A percentile compares a stretch with the other conserved stretches of the same genome.
These are phyloP conservation scores for Fraxinus excelsior DNA, from an alignment of 257 asterid species.

Conservation along the genomic window DNA sequence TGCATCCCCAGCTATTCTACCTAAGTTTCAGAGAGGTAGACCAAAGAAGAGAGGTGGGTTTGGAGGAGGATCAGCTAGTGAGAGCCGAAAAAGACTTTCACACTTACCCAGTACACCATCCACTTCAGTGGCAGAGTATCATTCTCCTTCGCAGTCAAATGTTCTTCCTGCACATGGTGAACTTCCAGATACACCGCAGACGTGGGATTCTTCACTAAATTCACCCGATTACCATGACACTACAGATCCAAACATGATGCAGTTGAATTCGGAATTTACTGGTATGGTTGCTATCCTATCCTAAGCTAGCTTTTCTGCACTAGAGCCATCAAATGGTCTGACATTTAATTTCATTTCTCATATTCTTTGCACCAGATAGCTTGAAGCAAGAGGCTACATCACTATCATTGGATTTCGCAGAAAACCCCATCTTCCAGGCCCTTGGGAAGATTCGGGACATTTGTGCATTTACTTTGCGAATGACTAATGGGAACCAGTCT, in stretches of 20 bases:
- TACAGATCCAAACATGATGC: slow-evolving; percentile 40
- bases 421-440: slow-evolving; percentile 46
- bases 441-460: slow-evolving; percentile 57
- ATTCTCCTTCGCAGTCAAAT: slow-evolving; percentile 40
- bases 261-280: slow-evolving; percentile 46
- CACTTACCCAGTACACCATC: slow-evolving; percentile 36
- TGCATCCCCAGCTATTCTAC: slow-evolving; percentile 36
- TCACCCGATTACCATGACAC: slow-evolving; percentile 40
- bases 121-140: slow-evolving; percentile 33
- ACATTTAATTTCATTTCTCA: background rate
- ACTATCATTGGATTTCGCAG: slow-evolving; percentile 36
- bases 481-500: slow-evolving; percentile 40
- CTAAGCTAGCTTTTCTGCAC: slow-evolving; percentile 1
- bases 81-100: slow-evolving; percentile 43
- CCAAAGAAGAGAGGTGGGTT: slow-evolving; percentile 67
- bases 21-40: slow-evolving; percentile 66
- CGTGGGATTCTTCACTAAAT: slow-evolving; percentile 54
- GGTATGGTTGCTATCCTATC: slow-evolving; percentile 26
- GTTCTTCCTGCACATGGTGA: slow-evolving; percentile 30
- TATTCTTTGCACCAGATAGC: slow-evolving; percentile 10
- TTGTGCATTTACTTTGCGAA: slow-evolving; percentile 45
- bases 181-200: slow-evolving; percentile 46
- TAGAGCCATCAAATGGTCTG: background rate
- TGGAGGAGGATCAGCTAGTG: slow-evolving; percentile 36
- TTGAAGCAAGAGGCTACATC: slow-evolving; percentile 3